Conservation (phyloP, 116 monocot species). For the Cymodocea nodosa region DNA sequence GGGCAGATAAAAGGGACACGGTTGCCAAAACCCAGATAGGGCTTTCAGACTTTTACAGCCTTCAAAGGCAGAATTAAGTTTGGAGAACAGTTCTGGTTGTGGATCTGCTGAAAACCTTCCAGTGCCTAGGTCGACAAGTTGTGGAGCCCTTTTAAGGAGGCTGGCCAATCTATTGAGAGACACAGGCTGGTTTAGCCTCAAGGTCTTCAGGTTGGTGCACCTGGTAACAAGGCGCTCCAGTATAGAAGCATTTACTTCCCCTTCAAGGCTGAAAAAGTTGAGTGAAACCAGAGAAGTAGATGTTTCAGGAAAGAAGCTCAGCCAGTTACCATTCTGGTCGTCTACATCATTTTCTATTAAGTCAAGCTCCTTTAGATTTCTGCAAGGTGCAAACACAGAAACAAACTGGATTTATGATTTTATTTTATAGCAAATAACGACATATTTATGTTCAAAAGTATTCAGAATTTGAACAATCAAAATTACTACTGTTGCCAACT, state of each 20-base stretch:
- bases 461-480: neutral
- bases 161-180: constrained; percentile 46
- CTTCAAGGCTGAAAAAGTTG: constrained; percentile 66
- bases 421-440: neutral
- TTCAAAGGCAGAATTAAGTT: constrained; percentile 49
- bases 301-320: constrained; percentile 55
- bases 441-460: neutral
- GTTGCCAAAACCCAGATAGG: constrained; percentile 72
- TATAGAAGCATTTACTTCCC: constrained; percentile 38
- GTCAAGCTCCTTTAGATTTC: constrained; percentile 61
- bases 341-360: constrained; percentile 73
- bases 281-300: constrained; percentile 68
- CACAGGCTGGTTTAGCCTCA: constrained; percentile 54
- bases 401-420: neutral
- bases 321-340: constrained; percentile 53
- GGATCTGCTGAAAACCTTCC: constrained; percentile 40
- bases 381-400: constrained; percentile 9
- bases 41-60: constrained; percentile 49
- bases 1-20: constrained; percentile 46
- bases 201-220: constrained; percentile 47
- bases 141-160: constrained; percentile 44
- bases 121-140: constrained; percentile 71
- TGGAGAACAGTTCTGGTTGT: constrained; percentile 34
- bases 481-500: no score
- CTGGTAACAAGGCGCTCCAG: constrained; percentile 58